Base-by-base conservation (phyloP, 164 flowering plant genomes). In the Aristolochia contorta region DNA sequence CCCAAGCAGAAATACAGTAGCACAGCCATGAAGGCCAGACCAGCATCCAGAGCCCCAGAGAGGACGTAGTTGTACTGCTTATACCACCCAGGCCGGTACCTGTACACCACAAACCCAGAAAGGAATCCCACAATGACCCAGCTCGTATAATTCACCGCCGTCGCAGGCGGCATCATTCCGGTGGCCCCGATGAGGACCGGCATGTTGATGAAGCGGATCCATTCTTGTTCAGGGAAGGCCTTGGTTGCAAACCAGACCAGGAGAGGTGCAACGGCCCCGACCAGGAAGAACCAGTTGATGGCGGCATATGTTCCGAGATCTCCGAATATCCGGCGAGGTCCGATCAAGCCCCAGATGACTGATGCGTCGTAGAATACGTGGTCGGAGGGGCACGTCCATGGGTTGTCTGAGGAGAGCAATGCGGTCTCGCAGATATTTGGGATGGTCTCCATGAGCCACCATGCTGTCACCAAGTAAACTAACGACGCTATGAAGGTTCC, bases 1-100 rank as follows among this genome's bases (percentile, higher is more conserved):
- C 84, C 86, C 70, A 90, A 67, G 48, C 79, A 69, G 14, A 87
- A 50, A 53, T 80, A 85, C 68, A 85, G 53, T 2, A 86, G 69
- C 72, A 87, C 85, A 8, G 80, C 90, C 92, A 85, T 87, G 68
- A 90, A 90, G 7, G 97, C 97, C 19, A 83, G 65, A 1, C 97
- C 95, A 2, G 95, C 95, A 64, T 90, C 95, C 3, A 90, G 77
- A 2, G 85, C 81, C 30, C 92, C 94, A 0, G 97, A 90, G 0
- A 90, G 80, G 3, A 87, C 80, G 54, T 87, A 90, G 50, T 85
- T 90, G 67, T 85, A 74, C 2, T 82, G 58, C 58, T 68, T 59
- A 92, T 95, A 87, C 86, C 80, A 84, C 2, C 83, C 82, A 2
- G 75, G 84, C 32, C 67, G 43, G 61, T 86, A 83, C 70, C 87